Evolutionary conservation across 371 early-diverging fungal genomes (phyloP).

Genomic region (Dichotomocladium elegans): DNA sequence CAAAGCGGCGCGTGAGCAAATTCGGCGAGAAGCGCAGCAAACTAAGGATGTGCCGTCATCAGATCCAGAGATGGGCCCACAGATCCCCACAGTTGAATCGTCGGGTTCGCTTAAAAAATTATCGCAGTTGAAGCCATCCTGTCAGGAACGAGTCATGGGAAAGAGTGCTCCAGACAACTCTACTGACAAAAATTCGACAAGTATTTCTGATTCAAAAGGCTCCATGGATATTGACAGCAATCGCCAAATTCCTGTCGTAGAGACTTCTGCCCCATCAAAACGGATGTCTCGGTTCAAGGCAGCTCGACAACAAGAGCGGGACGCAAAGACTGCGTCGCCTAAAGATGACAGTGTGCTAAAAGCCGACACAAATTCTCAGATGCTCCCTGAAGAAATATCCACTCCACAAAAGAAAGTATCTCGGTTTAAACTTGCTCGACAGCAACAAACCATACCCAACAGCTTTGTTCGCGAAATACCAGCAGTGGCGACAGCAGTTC

Average conservation of each 20-base stretch:
- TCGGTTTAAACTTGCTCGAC: conserved; percentile 8
- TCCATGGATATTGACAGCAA: background rate
- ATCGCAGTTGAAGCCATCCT: conserved; percentile 19
- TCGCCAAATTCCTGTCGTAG: background rate
- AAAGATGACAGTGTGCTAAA: background rate
- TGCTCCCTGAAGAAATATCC: background rate
- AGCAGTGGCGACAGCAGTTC: too few relatives aligned
- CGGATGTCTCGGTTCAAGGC: conserved; percentile 6
- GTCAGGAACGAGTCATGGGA: conserved; percentile 7
- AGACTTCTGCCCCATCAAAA: background rate
- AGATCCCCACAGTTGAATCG: background rate
- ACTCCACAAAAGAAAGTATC: background rate
- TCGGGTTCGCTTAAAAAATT: background rate
- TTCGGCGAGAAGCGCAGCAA: background rate
- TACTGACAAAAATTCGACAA: background rate
- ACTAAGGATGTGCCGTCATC: background rate
- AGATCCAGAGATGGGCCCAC: background rate
- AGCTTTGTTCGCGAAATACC: too few relatives aligned
- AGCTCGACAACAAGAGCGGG: conserved; percentile 12
- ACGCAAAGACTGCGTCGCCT: background rate
- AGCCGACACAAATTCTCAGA: too few relatives aligned
- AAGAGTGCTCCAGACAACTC: background rate
- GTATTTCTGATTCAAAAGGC: background rate
- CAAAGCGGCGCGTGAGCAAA: conserved; percentile 7
- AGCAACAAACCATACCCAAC: conserved; percentile 7